Evolutionary conservation across 192 early-diverging fungal genomes (phyloP).

Genomic region (Endogone sp.): DNA sequence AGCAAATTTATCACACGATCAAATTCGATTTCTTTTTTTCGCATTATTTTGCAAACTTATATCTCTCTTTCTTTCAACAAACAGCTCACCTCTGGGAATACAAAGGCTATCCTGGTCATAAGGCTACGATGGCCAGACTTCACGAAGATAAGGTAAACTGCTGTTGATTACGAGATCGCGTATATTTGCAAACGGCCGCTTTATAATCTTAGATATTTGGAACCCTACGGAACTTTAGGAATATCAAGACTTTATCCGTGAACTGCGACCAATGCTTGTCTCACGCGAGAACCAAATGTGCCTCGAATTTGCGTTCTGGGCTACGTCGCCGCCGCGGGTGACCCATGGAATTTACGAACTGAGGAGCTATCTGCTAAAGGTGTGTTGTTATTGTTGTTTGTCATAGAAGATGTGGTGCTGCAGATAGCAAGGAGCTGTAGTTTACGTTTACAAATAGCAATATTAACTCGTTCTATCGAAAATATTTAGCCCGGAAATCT

Average conservation of each 20-base stretch:
- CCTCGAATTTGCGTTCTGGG: constrained; percentile 93
- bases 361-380: constrained; percentile 80
- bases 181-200: too few relatives aligned
- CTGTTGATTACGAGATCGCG: too few relatives aligned
- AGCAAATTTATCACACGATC: constrained; percentile 1
- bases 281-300: constrained; percentile 79
- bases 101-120: constrained; percentile 80
- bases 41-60: too few relatives aligned
- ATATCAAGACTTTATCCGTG: constrained; percentile 61
- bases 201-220: too few relatives aligned
- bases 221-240: constrained; percentile 16
- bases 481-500: constrained; percentile 86
- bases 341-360: constrained; percentile 89
- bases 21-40: too few relatives aligned
- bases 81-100: constrained; percentile 95
- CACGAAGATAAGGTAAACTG: constrained; percentile 56
- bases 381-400: too few relatives aligned
- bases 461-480: neutral
- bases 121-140: constrained; percentile 57
- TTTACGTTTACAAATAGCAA: neutral
- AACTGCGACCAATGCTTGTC: constrained; percentile 65
- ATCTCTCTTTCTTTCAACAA: neutral
- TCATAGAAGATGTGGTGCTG: neutral
- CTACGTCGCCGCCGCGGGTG: constrained; percentile 68
- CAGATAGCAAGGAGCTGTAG: neutral